Conservation (phyloP, 345 rosid species). For the Populus tremula region DNA sequence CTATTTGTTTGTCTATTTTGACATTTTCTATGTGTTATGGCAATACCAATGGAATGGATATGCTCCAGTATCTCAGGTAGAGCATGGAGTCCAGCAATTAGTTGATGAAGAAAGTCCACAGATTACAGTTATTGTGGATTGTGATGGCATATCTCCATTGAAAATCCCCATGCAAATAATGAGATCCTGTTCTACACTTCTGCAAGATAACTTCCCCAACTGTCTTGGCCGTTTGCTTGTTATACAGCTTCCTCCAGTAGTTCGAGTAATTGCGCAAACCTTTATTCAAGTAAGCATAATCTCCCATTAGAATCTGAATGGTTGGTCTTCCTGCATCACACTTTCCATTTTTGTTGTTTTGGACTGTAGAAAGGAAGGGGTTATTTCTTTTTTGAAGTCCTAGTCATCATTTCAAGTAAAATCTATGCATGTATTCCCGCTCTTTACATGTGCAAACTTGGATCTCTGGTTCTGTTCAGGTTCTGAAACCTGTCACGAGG, state of each 20-base stretch:
- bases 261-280: conserved; percentile 81
- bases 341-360: neutral
- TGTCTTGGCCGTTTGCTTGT: conserved; percentile 79
- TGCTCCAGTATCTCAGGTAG: conserved; percentile 88
- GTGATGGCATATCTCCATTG: conserved; percentile 80
- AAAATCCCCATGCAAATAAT: conserved; percentile 88
- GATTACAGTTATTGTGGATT: conserved; percentile 80
- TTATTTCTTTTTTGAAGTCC: neutral
- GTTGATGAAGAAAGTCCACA: conserved; percentile 53
- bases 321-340: neutral
- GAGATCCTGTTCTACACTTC: conserved; percentile 77
- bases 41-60: conserved; percentile 6
- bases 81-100: conserved; percentile 66
- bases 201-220: conserved; percentile 90
- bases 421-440: neutral
- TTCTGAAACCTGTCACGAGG: conserved; percentile 70
- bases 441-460: neutral
- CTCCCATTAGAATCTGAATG: neutral
- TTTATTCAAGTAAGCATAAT: conserved; percentile 64
- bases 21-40: neutral
- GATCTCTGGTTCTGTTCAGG: conserved; percentile 38
- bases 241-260: conserved; percentile 82
- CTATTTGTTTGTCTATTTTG: neutral
- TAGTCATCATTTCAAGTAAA: neutral
- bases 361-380: neutral